Percentiles rank a stretch among this genome's conserved stretches.
Evolutionary conservation across 768 basidiomycete genomes (phyloP).

Genomic region (Suillus bovinus): DNA sequence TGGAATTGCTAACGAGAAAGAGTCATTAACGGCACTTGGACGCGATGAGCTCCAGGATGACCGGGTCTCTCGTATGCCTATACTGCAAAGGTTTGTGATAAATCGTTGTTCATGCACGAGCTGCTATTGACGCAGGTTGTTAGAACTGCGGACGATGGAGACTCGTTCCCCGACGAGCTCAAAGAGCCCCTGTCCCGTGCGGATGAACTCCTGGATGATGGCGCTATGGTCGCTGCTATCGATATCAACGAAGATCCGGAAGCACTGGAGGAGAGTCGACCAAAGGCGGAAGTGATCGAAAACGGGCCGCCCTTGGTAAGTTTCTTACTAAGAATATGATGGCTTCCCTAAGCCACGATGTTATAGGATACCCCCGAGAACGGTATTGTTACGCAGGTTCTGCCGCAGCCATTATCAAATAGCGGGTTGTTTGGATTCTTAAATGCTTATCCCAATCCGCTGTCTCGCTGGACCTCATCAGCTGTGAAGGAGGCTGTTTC

Average conservation of each 20-base stretch:
- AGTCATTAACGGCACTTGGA: constrained; percentile 67
- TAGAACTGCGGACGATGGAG: constrained; percentile 58
- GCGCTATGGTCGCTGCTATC: constrained; percentile 14
- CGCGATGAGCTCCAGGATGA: constrained; percentile 79
- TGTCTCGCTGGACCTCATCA: constrained; percentile 49
- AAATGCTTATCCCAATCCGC: constrained; percentile 58
- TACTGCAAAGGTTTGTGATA: constrained; percentile 54
- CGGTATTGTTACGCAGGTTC: constrained; percentile 20
- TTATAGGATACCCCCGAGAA: constrained; percentile 30
- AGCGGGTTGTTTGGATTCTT: constrained; percentile 60
- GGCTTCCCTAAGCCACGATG: background rate
- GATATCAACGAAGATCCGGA: constrained; percentile 19
- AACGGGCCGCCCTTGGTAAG: constrained; percentile 25
- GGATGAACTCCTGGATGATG: constrained; percentile 53
- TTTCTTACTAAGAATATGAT: background rate
- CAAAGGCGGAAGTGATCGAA: constrained; percentile 22
- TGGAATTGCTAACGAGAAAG: constrained; percentile 70
- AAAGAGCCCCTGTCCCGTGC: constrained; percentile 61
- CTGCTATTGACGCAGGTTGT: constrained; percentile 11
- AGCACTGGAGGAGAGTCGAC: constrained; percentile 18
- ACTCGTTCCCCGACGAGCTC: constrained; percentile 60
- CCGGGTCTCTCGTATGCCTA: constrained; percentile 60
- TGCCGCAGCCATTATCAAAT: constrained; percentile 23
- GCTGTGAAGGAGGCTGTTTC: constrained; percentile 24
- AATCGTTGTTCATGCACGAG: background rate